A percentile compares a stretch with the other conserved stretches of the same genome.
Conservation (phyloP, 805 yeast species). For the Candida railenensis region DNA sequence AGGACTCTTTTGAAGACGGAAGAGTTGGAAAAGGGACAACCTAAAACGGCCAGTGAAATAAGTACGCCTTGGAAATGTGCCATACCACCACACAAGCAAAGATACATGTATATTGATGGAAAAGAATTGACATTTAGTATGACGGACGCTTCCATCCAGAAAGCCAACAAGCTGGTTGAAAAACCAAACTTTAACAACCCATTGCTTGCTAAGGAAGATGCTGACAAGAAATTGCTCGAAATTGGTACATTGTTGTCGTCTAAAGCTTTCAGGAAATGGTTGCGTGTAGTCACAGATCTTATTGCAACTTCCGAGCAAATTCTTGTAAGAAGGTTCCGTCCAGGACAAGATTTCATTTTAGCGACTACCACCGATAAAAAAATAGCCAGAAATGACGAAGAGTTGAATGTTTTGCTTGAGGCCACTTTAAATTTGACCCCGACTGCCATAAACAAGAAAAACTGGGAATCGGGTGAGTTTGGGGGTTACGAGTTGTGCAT, state of each 20-base stretch:
- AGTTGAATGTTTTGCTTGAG: constrained; percentile 56
- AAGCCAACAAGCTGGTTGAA: constrained; percentile 39
- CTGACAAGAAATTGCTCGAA: constrained; percentile 46
- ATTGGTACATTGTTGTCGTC: constrained; percentile 36
- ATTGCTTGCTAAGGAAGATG: constrained; percentile 23
- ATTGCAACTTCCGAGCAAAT: constrained; percentile 64
- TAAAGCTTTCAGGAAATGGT: constrained; percentile 65
- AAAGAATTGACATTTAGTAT: constrained; percentile 32
- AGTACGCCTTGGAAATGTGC: constrained; percentile 84
- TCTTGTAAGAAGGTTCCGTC: constrained; percentile 83
- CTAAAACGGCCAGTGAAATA: constrained; percentile 55
- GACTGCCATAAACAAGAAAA: constrained; percentile 45
- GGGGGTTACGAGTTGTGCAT: constrained; percentile 96
- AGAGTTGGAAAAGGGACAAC: constrained; percentile 64
- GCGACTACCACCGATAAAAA: constrained; percentile 64
- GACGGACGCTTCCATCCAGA: constrained; percentile 28
- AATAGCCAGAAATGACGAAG: constrained; percentile 33
- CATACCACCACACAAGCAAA: constrained; percentile 89
- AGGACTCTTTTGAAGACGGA: constrained; percentile 47
- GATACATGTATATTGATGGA: constrained; percentile 82
- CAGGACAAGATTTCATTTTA: constrained; percentile 89
- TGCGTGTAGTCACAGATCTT: constrained; percentile 60
- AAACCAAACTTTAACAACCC: constrained; percentile 49
- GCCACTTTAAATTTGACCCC: constrained; percentile 85
- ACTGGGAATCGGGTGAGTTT: constrained; percentile 85